Percentiles rank a stretch among this genome's conserved stretches.
These are phyloP conservation scores for Aspergillus diversus DNA, from an alignment of 495 filamentous ascomycete species.

Conservation along the genomic window DNA sequence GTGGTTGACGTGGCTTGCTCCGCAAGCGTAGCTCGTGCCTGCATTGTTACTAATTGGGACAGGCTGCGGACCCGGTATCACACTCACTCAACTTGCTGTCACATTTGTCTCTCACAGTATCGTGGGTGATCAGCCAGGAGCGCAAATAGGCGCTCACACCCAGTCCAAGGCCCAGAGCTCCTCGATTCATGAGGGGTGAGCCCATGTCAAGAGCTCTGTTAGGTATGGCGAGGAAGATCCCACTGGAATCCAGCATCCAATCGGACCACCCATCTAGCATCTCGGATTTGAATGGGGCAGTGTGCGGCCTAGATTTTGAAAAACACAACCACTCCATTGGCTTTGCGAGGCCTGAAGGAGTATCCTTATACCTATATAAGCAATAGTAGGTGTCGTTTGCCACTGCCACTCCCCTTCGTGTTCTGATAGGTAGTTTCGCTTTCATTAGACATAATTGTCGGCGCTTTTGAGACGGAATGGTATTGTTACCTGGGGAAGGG, in stretches of 20 bases:
- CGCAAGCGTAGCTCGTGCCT: constrained; percentile 2
- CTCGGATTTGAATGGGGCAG: constrained; percentile 15
- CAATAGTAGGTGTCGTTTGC: constrained; percentile 7
- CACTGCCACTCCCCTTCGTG: constrained; percentile 20
- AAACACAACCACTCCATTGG: constrained; percentile 14
- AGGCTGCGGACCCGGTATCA: constrained; percentile 3
- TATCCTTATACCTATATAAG: background rate
- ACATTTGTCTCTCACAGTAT: background rate
- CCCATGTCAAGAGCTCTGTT: constrained; percentile 1
- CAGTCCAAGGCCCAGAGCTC: background rate
- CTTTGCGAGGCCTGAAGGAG: background rate
- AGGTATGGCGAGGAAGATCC: constrained; percentile 2
- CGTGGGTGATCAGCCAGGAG: constrained; percentile 5
- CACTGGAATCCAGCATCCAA: constrained; percentile 10
- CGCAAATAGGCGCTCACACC: background rate
- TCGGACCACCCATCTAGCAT: constrained; percentile 18
- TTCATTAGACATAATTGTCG: background rate
- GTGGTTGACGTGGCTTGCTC: constrained; percentile 20
- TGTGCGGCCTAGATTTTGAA: constrained; percentile 8
- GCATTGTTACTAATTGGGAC: constrained; percentile 7
- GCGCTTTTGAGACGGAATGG: background rate
- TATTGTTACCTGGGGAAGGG: background rate
- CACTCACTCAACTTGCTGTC: background rate
- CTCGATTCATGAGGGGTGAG: background rate
- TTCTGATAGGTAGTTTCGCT: background rate